Evolutionary conservation across 129 eudicot genomes (phyloP), one percentile per base, ranked within the genome.

Genomic region (Tagetes erecta): DNA sequence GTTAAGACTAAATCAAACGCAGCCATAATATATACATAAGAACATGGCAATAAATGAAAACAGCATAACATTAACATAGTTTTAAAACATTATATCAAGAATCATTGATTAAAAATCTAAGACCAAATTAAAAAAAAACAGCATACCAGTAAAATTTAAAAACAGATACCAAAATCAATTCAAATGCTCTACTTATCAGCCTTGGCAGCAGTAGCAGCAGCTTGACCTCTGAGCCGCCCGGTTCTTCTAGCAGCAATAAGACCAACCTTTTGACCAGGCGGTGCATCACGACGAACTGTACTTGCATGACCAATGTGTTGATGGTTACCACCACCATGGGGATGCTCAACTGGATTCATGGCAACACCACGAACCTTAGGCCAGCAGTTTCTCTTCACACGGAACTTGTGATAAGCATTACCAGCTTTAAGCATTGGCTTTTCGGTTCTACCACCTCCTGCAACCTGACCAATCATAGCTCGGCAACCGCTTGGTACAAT

Each of bases 341-440:
- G 97, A 88, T 91, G 97, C 85, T 91, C 96, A 14, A 91, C 96
- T 0, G 97, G 98, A 11, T 93, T 90, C 98, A 93, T 90, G 83
- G 98, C 98, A 20, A 93, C 97, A 90, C 98, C 98, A 83, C 97
- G 97, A 75, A 93, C 98, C 97, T 87, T 88, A 7, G 98, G 98
- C 98, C 98, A 93, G 92, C 87, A 74, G 98, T 93, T 93, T 38
- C 98, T 84, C 84, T 93, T 93, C 49, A 90, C 98, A 4, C 96
- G 74, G 88, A 70, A 93, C 80, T 93, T 93, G 87, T 93, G 98
- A 37, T 93, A 93, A 0, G 97, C 98, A 51, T 93, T 93, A 13
- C 98, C 96, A 0, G 98, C 98, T 58, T 93, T 90, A 2, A 92
- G 71, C 64, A 91, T 65, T 0, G 97, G 97, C 81, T 88, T 91